A percentile compares a stretch with the other conserved stretches of the same genome.
Evolutionary conservation across 345 rosid species (phyloP).

Genomic region (Lepidium africanum): DNA sequence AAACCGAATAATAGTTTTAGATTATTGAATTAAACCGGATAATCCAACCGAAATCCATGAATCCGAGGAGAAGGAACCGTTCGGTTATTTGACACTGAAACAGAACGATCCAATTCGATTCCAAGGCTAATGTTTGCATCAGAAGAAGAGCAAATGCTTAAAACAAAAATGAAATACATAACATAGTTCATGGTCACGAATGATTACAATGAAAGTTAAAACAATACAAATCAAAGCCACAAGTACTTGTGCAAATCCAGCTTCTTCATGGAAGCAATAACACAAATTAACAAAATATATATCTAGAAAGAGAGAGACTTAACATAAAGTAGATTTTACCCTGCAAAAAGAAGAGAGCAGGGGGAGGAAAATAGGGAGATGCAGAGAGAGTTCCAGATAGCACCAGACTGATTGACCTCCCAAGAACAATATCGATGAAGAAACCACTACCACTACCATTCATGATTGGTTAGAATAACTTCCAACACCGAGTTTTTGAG

Average conservation of each 20-base stretch:
- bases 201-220: conserved; percentile 2
- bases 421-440: neutral
- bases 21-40: no score
- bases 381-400: conserved; percentile 5
- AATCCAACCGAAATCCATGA: no score
- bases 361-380: neutral
- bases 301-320: neutral
- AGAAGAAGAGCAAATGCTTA: neutral
- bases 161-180: neutral
- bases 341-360: neutral
- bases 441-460: neutral
- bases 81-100: no score
- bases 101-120: no score
- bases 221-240: neutral
- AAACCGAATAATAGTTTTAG: no score
- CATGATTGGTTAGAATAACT: conserved; percentile 36
- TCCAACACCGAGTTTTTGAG: conserved; percentile 57
- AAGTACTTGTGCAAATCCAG: neutral
- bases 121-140: no score
- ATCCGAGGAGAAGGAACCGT: no score
- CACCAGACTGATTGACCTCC: neutral
- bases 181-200: neutral
- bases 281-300: neutral
- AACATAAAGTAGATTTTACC: conserved; percentile 12
- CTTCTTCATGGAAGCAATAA: neutral